phyloP scores from a whole-genome alignment of 768 basidiomycete genomes.

The Pisolithus tinctorius region DNA sequence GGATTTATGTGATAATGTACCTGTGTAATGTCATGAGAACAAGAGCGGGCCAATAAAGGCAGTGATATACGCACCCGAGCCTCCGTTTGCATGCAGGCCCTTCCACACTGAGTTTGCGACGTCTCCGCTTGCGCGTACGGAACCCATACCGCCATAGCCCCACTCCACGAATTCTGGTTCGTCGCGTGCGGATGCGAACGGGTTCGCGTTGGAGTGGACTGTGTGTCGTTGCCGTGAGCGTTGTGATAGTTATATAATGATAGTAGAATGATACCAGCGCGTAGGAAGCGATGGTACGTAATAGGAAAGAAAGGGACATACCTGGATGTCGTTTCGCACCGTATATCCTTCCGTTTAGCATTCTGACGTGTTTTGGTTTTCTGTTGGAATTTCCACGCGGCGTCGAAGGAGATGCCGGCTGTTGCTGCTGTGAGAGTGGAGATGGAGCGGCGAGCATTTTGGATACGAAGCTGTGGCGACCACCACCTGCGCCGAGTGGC shows the following conservation, averaged over 20 bases:
- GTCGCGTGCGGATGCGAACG: slow-evolving; percentile 56
- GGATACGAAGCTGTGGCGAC: slow-evolving; percentile 17
- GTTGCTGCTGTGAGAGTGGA: not conserved
- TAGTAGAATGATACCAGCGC: not conserved
- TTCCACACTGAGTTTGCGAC: slow-evolving; percentile 24
- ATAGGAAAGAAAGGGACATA: slow-evolving; percentile 5
- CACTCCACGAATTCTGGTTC: slow-evolving; percentile 87
- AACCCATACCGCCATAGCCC: slow-evolving; percentile 87
- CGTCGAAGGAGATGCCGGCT: not conserved
- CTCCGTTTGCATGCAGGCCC: slow-evolving; percentile 18
- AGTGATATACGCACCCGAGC: slow-evolving; percentile 21
- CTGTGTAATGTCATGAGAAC: slow-evolving; percentile 5
- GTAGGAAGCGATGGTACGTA: not conserved
- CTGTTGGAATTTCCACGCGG: not conserved
- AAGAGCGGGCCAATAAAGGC: slow-evolving; percentile 8
- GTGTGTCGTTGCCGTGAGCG: not conserved
- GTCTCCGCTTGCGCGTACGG: slow-evolving; percentile 27
- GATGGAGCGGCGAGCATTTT: slow-evolving; percentile 6
- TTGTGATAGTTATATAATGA: not conserved
- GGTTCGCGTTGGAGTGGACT: slow-evolving; percentile 39
- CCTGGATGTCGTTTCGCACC: slow-evolving; percentile 38
- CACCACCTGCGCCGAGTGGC: slow-evolving; percentile 22
- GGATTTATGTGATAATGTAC: slow-evolving; percentile 22
- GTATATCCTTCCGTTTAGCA: slow-evolving; percentile 86
- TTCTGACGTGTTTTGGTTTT: slow-evolving; percentile 37